These are phyloP conservation scores for Ocimum tenuiflorum DNA, from an alignment of 257 asterid genomes.

Conservation along the genomic window DNA sequence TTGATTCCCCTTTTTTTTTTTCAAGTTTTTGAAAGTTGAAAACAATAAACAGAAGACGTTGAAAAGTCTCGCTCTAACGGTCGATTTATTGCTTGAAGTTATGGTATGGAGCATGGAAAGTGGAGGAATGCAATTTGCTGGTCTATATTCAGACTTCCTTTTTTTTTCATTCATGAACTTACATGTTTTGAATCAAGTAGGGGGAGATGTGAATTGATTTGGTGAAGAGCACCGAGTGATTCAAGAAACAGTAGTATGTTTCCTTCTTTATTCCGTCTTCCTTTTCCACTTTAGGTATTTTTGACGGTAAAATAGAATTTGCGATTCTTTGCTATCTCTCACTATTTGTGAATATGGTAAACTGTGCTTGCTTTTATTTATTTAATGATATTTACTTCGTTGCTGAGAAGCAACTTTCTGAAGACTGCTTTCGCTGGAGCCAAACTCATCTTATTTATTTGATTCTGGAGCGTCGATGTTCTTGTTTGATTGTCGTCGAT, in stretches of 20 bases:
- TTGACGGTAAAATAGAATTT: constrained; percentile 1
- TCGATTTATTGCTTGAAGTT: constrained; percentile 25
- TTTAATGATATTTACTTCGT: background rate
- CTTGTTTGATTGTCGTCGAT: constrained; percentile 4
- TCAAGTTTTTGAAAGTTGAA: constrained; percentile 14
- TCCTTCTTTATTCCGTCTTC: background rate
- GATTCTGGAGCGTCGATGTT: background rate
- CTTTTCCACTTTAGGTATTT: background rate
- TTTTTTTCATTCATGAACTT: background rate
- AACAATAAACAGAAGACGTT: background rate
- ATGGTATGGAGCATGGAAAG: constrained; percentile 11
- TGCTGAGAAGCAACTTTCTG: background rate
- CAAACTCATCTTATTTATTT: background rate
- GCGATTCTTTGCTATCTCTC: constrained; percentile 14
- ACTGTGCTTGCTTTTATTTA: background rate
- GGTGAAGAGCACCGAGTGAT: constrained; percentile 5
- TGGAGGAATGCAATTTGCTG: constrained; percentile 18
- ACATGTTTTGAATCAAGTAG: background rate
- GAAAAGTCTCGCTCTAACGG: constrained; percentile 29
- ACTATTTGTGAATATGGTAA: constrained; percentile 8
- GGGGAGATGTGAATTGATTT: background rate
- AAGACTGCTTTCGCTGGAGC: background rate
- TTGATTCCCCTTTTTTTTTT: background rate
- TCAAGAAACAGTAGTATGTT: constrained; percentile 4
- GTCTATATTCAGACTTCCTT: background rate